Conservation (phyloP, 768 basidiomycete genomes). For the Tephrocybe sp. region DNA sequence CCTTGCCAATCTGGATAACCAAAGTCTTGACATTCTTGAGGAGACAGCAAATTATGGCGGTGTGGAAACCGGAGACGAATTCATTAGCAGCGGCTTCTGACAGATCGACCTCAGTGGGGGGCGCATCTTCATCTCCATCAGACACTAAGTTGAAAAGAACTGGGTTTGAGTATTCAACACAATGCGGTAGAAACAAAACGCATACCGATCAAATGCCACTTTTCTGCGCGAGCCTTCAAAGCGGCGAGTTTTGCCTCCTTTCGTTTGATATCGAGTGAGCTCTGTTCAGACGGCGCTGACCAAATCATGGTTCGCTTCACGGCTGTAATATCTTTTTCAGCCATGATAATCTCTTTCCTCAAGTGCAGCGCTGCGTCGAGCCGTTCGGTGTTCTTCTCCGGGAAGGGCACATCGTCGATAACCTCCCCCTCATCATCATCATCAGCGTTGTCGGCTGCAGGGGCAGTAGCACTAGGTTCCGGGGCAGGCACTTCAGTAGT, state of each 20-base stretch:
- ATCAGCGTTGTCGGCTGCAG: too few species aligned
- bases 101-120: neutral
- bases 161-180: neutral
- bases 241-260: conserved; percentile 2
- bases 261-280: neutral
- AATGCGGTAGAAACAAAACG: neutral
- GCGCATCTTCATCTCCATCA: neutral
- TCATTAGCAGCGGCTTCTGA: neutral
- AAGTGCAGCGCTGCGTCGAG: conserved; percentile 10
- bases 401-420: conserved; percentile 5
- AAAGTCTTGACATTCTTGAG: conserved; percentile 6
- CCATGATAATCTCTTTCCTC: conserved; percentile 3
- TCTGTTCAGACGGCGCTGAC: neutral
- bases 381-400: conserved; percentile 2
- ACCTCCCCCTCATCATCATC: neutral
- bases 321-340: neutral
- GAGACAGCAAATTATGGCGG: neutral
- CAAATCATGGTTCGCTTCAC: neutral
- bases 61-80: neutral
- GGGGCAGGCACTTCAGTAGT: neutral
- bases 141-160: neutral
- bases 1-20: neutral
- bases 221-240: conserved; percentile 6
- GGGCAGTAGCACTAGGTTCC: neutral
- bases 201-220: conserved; percentile 7